A percentile compares a stretch with the other conserved stretches of the same genome.
phyloP scores from a whole-genome alignment of 768 basidiomycete genomes.

The Boletales sp. region DNA sequence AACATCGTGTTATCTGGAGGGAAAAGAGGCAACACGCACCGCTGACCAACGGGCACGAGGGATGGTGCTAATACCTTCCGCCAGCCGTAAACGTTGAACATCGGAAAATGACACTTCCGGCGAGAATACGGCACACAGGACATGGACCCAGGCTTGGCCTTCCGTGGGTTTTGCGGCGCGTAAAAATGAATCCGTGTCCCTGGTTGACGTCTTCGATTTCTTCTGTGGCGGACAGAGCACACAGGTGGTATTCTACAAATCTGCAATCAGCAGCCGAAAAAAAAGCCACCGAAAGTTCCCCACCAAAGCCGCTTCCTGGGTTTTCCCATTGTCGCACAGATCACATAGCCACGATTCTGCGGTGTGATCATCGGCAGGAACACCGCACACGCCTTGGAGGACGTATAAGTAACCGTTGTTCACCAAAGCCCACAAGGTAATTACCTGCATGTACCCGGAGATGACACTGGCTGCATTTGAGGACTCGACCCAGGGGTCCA shows the following conservation, averaged over 20 bases:
- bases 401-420: conserved; percentile 5
- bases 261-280: background rate
- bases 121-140: conserved; percentile 84
- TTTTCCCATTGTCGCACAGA: conserved; percentile 80
- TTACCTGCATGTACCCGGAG: conserved; percentile 78
- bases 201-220: conserved; percentile 34
- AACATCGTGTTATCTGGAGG: background rate
- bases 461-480: conserved; percentile 78
- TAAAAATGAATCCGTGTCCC: conserved; percentile 60
- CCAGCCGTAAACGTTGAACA: conserved; percentile 64
- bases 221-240: conserved; percentile 68
- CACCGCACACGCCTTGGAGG: conserved; percentile 60
- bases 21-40: conserved; percentile 41
- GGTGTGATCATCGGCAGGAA: conserved; percentile 56
- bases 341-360: conserved; percentile 84
- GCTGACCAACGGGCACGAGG: conserved; percentile 67
- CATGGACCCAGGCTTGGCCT: conserved; percentile 89
- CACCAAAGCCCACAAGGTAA: background rate
- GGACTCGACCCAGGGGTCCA: conserved; percentile 72
- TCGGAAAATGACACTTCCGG: conserved; percentile 85
- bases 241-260: conserved; percentile 70
- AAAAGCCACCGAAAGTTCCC: conserved; percentile 17
- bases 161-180: conserved; percentile 87
- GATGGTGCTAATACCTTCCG: conserved; percentile 82
- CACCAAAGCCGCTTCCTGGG: conserved; percentile 79